A percentile compares a stretch with the other conserved stretches of the same genome.
These are phyloP conservation scores for Microthyrium microscopicum DNA, from an alignment of 2,329 filamentous ascomycete species.

Conservation along the genomic window DNA sequence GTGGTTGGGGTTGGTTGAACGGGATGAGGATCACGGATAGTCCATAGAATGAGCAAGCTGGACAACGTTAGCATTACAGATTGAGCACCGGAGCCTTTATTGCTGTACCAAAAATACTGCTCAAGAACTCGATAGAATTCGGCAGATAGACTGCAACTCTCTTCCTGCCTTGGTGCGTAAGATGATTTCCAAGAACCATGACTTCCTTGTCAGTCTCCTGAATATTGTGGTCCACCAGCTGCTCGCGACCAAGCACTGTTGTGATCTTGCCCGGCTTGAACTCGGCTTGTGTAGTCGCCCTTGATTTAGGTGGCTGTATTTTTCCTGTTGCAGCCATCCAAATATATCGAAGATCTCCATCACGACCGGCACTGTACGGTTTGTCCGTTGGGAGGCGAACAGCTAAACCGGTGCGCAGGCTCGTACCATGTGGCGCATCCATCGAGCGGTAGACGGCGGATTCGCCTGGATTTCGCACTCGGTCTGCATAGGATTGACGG, in stretches of 20 bases:
- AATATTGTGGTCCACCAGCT: slow-evolving; percentile 52
- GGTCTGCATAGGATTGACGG: slow-evolving; percentile 62
- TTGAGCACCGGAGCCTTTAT: slow-evolving; percentile 6
- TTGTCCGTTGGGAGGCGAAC: slow-evolving; percentile 66
- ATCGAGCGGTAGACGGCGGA: slow-evolving; percentile 75
- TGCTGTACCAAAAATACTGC: slow-evolving; percentile 50
- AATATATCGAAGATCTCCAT: slow-evolving; percentile 81
- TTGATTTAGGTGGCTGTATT: slow-evolving; percentile 44
- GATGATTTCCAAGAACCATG: slow-evolving; percentile 64
- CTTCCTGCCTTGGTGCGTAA: slow-evolving; percentile 49
- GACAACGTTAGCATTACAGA: slow-evolving; percentile 6
- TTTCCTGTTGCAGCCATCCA: slow-evolving; percentile 63
- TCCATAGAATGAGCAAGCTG: slow-evolving; percentile 76
- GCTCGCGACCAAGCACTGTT: slow-evolving; percentile 63
- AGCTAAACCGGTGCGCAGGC: slow-evolving; percentile 31
- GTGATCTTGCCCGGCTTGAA: slow-evolving; percentile 43
- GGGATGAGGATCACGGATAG: slow-evolving; percentile 73
- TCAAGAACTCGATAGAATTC: slow-evolving; percentile 80
- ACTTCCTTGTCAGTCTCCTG: slow-evolving; percentile 71
- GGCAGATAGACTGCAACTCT: slow-evolving; percentile 80
- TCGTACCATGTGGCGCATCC: slow-evolving; percentile 62
- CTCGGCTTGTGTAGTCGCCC: slow-evolving; percentile 32
- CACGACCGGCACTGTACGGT: slow-evolving; percentile 67
- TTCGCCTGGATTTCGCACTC: slow-evolving; percentile 68
- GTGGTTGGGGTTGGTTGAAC: slow-evolving; percentile 55